phyloP scores from a whole-genome alignment of 169 alveolate genomes.

The Cryptosporidium tyzzeri region DNA sequence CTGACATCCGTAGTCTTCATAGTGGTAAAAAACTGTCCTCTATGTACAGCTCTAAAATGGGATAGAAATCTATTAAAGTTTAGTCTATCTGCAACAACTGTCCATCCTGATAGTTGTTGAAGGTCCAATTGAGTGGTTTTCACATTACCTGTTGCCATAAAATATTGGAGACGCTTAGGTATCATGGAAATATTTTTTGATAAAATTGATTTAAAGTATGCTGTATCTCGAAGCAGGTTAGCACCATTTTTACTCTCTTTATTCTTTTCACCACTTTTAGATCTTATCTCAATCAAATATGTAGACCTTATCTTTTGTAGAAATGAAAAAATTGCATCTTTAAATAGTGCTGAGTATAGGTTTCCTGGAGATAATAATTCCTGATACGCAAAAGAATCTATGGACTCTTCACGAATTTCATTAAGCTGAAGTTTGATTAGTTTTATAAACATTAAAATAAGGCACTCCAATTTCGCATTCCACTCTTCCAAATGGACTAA shows the following conservation, averaged over 20 bases:
- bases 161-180: conserved; percentile 90
- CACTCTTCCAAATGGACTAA: conserved; percentile 93
- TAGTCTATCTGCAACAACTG: conserved; percentile 98
- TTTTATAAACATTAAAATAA: conserved; percentile 95
- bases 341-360: conserved; percentile 83
- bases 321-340: conserved; percentile 83
- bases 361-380: conserved; percentile 88
- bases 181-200: conserved; percentile 54
- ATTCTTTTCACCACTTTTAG: conserved; percentile 22
- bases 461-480: conserved; percentile 93
- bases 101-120: conserved; percentile 96
- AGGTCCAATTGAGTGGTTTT: conserved; percentile 88
- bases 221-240: conserved; percentile 26
- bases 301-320: conserved; percentile 78
- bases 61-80: conserved; percentile 96
- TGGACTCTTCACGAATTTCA: conserved; percentile 65
- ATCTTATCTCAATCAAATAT: conserved; percentile 77
- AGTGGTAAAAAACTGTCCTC: conserved; percentile 98
- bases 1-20: conserved; percentile 98
- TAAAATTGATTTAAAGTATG: conserved; percentile 24
- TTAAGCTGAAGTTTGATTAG: conserved; percentile 83
- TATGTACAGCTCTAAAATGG: conserved; percentile 98
- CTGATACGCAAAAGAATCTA: conserved; percentile 88
- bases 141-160: conserved; percentile 97
- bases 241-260: conserved; percentile 15